Percentiles rank a stretch among this genome's conserved stretches.
Conservation (phyloP, 2,329 filamentous ascomycete genomes). For the Pestalotiopsis sp. region DNA sequence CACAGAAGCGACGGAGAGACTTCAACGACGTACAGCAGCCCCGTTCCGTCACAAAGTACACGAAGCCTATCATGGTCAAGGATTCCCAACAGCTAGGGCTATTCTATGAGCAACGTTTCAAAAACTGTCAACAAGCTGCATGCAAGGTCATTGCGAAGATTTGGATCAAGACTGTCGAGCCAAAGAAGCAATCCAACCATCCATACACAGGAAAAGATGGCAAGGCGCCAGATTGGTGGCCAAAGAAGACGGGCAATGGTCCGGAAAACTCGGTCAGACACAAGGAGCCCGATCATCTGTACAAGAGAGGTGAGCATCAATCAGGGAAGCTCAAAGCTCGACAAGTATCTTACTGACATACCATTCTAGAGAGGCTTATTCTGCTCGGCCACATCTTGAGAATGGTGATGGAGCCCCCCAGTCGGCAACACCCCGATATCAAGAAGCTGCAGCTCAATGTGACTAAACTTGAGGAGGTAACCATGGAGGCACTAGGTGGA, state of each 20-base stretch:
- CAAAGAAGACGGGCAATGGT: slow-evolving; percentile 53
- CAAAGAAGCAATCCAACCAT: slow-evolving; percentile 76
- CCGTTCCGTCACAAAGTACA: slow-evolving; percentile 38
- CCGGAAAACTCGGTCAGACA: slow-evolving; percentile 63
- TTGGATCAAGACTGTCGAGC: slow-evolving; percentile 76
- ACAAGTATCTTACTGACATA: slow-evolving; percentile 10
- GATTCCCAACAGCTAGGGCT: slow-evolving; percentile 57
- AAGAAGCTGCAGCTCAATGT: slow-evolving; percentile 56
- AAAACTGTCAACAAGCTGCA: slow-evolving; percentile 69
- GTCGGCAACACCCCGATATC: slow-evolving; percentile 53
- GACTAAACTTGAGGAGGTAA: slow-evolving; percentile 59
- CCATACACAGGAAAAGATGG: slow-evolving; percentile 70
- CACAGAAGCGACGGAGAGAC: slow-evolving; percentile 42
- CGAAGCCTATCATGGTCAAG: slow-evolving; percentile 52
- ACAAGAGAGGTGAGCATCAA: slow-evolving; percentile 60
- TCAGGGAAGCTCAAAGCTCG: background rate
- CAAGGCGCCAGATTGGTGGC: slow-evolving; percentile 70
- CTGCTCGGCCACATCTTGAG: slow-evolving; percentile 63
- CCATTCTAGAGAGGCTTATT: slow-evolving; percentile 55
- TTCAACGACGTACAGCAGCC: slow-evolving; percentile 41
- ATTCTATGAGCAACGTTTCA: slow-evolving; percentile 65
- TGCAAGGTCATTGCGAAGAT: slow-evolving; percentile 75
- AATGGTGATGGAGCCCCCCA: slow-evolving; percentile 54
- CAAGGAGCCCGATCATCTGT: slow-evolving; percentile 74
- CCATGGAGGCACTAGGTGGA: slow-evolving; percentile 57